Conservation (phyloP, 257 asterid genomes). For the Salvia miltiorrhiza region DNA sequence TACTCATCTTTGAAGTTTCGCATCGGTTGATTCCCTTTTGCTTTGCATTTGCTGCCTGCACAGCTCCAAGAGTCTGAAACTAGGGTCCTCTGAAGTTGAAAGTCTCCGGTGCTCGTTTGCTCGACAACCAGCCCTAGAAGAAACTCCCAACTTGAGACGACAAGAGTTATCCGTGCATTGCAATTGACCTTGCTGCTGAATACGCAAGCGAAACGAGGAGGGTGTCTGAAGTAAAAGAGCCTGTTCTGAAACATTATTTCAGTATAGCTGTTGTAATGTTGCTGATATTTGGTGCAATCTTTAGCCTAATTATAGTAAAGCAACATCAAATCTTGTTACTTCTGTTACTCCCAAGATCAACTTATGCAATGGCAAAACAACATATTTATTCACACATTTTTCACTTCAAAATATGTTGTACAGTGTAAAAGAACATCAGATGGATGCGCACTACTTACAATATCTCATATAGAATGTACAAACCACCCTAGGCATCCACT, state of each 20-base stretch:
- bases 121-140: neutral
- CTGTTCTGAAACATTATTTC: neutral
- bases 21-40: neutral
- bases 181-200: neutral
- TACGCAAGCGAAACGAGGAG: neutral
- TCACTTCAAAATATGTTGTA: neutral
- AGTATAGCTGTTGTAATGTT: neutral
- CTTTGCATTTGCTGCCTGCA: slow-evolving; percentile 38
- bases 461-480: slow-evolving; percentile 30
- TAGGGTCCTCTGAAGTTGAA: neutral
- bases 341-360: neutral
- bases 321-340: neutral
- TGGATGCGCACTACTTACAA: slow-evolving; percentile 40
- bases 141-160: neutral
- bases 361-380: neutral
- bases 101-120: neutral
- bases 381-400: neutral
- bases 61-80: slow-evolving; percentile 72
- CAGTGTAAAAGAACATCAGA: slow-evolving; percentile 21
- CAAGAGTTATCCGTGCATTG: neutral
- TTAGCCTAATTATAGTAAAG: neutral
- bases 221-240: neutral
- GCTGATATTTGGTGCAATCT: neutral
- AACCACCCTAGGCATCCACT: slow-evolving; percentile 48
- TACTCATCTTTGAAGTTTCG: neutral